Evolutionary conservation across 2,329 filamentous ascomycete species (phyloP), one percentile per base, ranked within the genome.

Genomic region (Diaporthe ilicicola): DNA sequence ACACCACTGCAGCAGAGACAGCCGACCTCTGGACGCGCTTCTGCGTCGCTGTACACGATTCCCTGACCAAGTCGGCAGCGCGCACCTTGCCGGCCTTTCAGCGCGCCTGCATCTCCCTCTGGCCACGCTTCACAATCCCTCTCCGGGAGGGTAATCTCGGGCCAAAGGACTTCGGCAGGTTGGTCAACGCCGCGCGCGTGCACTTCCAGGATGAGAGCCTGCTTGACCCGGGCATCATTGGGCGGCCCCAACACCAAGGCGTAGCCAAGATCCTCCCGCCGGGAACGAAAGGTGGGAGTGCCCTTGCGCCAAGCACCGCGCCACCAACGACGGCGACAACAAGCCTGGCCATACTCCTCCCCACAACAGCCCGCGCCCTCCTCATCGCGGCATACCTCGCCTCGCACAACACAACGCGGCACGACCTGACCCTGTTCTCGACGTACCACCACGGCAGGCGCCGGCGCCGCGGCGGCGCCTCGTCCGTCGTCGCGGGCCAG

Each of bases 81-180:
- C 90, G 94, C 62, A 94, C 95, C 46, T 86, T 98, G 17, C 87
- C 92, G 1, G 88, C 89, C 13, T 94, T 97, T 75, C 86, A 85
- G 4, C 87, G 89, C 44, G 89, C 92, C 62, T 94, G 93, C 77
- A 81, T 89, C 61, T 89, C 91, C 53, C 87, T 98, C 24, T 99
- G 96, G 96, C 91, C 92, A 13, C 88, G 91, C 4, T 98, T 99
- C 80, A 91, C 93, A 0, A 88, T 89, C 8, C 95, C 95, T 0
- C 88, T 98, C 29, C 81, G 91, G 1, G 89, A 90, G 1, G 92
- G 92, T n/a, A 91, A 92, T 10, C 90, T 92, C 76, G 87, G 88
- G 1, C 90, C 92, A 12, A 91, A 92, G 76, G 94, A 98, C 77
- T 98, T 98, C 81, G 91, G 93, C 17, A 92, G 93, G 73, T 85